A percentile compares a stretch with the other conserved stretches of the same genome.
Conservation (phyloP, 257 asterid genomes). For the Przewalskia tangutica region DNA sequence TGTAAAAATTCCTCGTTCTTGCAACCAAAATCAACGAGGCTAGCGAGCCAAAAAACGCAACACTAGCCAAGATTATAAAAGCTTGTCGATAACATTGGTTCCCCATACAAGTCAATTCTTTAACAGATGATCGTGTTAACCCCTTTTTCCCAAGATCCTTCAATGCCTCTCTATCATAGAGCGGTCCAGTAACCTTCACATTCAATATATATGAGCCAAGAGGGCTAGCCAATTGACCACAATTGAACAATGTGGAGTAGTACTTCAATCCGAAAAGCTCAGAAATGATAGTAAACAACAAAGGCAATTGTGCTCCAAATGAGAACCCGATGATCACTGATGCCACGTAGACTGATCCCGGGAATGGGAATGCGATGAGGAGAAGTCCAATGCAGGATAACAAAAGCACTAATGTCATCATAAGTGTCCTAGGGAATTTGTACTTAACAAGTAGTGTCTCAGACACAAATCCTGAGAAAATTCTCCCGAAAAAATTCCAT, state of each 20-base stretch:
- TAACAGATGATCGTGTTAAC: constrained; percentile 36
- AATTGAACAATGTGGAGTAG: constrained; percentile 63
- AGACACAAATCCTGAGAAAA: constrained; percentile 63
- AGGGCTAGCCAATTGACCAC: constrained; percentile 75
- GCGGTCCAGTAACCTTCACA: constrained; percentile 50
- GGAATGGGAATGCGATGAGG: constrained; percentile 56
- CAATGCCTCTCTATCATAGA: constrained; percentile 59
- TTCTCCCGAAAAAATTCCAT: constrained; percentile 77
- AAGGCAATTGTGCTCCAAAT: constrained; percentile 63
- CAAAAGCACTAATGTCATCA: constrained; percentile 60
- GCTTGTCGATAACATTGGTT: constrained; percentile 38
- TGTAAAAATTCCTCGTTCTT: constrained; percentile 51
- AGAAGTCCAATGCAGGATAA: constrained; percentile 54
- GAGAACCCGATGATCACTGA: constrained; percentile 70
- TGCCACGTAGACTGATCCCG: constrained; percentile 53
- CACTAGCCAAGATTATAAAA: constrained; percentile 37
- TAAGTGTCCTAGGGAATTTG: constrained; percentile 58
- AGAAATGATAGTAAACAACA: constrained; percentile 49
- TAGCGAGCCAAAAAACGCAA: constrained; percentile 51
- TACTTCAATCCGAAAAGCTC: constrained; percentile 66
- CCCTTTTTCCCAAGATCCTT: constrained; percentile 43
- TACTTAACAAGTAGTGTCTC: constrained; percentile 37
- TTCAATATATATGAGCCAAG: constrained; percentile 61
- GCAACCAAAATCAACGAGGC: constrained; percentile 46
- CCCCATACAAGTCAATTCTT: constrained; percentile 56